A percentile compares a stretch with the other conserved stretches of the same genome.
These are phyloP conservation scores for Solanum appendiculatum DNA, from an alignment of 257 asterid species.

Conservation along the genomic window DNA sequence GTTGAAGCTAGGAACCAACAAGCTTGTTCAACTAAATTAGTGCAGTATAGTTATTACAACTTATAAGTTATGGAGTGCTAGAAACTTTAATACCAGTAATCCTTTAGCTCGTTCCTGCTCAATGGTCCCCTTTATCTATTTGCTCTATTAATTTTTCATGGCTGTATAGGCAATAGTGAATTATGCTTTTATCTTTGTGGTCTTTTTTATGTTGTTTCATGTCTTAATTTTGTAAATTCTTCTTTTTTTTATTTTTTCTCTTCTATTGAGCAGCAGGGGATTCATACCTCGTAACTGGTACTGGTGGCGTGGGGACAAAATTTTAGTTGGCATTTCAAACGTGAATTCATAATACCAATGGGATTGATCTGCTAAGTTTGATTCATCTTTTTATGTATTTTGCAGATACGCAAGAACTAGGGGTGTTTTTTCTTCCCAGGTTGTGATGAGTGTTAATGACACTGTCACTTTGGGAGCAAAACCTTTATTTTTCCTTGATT, in stretches of 20 bases:
- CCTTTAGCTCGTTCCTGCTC: neutral
- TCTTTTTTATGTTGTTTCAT: neutral
- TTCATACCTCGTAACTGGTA: slow-evolving; percentile 89
- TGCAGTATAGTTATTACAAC: neutral
- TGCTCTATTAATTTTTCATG: neutral
- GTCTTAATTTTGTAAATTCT: neutral
- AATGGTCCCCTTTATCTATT: neutral
- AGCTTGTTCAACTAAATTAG: neutral
- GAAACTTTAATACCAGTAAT: neutral
- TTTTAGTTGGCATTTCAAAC: slow-evolving; percentile 93
- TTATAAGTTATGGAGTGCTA: neutral
- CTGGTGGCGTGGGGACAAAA: slow-evolving; percentile 94
- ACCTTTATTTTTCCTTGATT: slow-evolving; percentile 94
- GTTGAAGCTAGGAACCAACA: neutral
- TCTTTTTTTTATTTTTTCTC: neutral
- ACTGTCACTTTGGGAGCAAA: slow-evolving; percentile 92
- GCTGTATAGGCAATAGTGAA: no score
- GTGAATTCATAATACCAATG: slow-evolving; percentile 89
- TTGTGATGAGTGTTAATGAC: slow-evolving; percentile 98
- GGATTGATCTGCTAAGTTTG: slow-evolving; percentile 95
- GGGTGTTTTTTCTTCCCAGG: no score
- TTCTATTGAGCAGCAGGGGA: slow-evolving; percentile 75
- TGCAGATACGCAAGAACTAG: no score
- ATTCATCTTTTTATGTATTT: no score
- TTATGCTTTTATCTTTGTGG: neutral